Evolutionary conservation across 169 alveolate genomes (phyloP).

Genomic region (Eimeria sp.): DNA sequence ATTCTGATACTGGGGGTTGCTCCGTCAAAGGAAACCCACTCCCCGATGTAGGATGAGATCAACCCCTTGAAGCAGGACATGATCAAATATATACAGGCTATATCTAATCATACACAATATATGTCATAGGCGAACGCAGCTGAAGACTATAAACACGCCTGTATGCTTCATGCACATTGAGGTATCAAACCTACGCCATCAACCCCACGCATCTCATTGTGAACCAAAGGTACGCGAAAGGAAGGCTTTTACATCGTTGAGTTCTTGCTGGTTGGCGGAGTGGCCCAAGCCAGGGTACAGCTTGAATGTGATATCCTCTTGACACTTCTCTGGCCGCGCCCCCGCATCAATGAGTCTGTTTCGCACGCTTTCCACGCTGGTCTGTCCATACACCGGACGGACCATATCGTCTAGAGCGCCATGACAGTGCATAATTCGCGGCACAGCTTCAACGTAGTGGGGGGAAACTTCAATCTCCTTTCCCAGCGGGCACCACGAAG

Average conservation of each 20-base stretch:
- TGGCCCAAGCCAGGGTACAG: conserved; percentile 74
- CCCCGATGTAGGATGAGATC: neutral
- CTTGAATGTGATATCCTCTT: conserved; percentile 25
- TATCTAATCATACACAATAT: neutral
- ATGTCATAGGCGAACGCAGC: neutral
- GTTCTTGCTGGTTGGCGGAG: conserved; percentile 67
- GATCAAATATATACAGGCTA: neutral
- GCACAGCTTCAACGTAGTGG: conserved; percentile 45
- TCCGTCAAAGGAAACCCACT: neutral
- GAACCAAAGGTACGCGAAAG: conserved; percentile 7
- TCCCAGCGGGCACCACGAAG: conserved; percentile 80
- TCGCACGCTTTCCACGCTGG: conserved; percentile 64
- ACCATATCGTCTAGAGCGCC: conserved; percentile 77
- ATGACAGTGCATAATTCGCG: conserved; percentile 83
- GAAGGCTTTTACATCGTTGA: conserved; percentile 28
- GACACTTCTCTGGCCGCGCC: conserved; percentile 16
- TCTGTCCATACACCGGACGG: conserved; percentile 62
- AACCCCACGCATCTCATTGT: neutral
- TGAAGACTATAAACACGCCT: neutral
- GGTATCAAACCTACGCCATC: neutral
- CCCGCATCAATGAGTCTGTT: conserved; percentile 28
- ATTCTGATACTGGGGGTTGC: no score
- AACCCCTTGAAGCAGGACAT: neutral
- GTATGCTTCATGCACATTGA: neutral
- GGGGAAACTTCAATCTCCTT: conserved; percentile 31